Base-by-base conservation (phyloP, 2,329 filamentous ascomycete species). In the Sporothrix pallida region DNA sequence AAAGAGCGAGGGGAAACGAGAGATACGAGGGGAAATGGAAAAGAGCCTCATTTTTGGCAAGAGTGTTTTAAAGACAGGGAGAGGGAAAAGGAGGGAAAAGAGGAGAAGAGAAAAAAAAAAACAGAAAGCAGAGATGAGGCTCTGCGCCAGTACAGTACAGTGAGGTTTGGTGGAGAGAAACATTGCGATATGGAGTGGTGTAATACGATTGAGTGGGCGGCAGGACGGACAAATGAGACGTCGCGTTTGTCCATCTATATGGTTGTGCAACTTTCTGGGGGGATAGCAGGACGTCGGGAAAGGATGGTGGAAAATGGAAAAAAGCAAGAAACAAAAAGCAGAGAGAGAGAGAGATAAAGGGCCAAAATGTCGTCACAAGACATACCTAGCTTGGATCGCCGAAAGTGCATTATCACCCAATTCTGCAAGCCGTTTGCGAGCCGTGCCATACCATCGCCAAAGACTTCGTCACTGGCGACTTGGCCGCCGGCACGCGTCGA, bases 361-460 rank as follows among this genome's bases (percentile, higher is more conserved):
- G 23, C 23, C 31, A 37, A 37, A 37, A 37, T 37, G 31, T 37
- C 31, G 31, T 37, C 31, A 67, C 42, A 26, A 48, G 42, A 73
- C 60, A 13, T 79, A 87, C 86, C 83, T 65, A 91, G 81, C 81
- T 87, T 91, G 13, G 87, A 85, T 75, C 87, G 88, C 70, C 91
- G 86, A 76, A 92, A 93, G 79, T 92, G 88, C 37, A 88, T 87
- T 77, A 93, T 89, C 3, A 91, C 88, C 91, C 91, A 94, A 77
- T 93, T 93, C 81, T 93, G 91, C 77, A 93, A 81, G 31, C 90
- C 88, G 77, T 93, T 91, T 23, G 88, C 88, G 65, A 93, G 80
- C 73, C 87, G 85, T 69, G 86, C 84, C 84, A 92, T 88, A 10
- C 86, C 84, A 70, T 91, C 88, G 1, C 84, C 87, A 78, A 93